A percentile compares a stretch with the other conserved stretches of the same genome.
Evolutionary conservation across 208 protist genomes (phyloP).

Genomic region (Acanthamoeba culbertsoni): DNA sequence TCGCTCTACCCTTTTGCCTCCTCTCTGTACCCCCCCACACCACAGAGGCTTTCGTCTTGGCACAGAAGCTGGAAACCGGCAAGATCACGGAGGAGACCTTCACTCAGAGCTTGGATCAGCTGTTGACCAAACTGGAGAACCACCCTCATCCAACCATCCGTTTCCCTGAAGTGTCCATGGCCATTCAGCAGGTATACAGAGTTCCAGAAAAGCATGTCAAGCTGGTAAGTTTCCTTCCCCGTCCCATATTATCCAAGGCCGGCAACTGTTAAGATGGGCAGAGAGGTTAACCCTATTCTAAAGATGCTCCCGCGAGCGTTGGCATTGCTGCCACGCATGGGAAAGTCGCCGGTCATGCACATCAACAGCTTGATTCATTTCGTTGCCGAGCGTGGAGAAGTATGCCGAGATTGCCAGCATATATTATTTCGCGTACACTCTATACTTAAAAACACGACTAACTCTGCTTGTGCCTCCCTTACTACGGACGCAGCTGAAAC

Average conservation of each 20-base stretch:
- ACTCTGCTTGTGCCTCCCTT: neutral
- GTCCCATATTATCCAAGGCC: neutral
- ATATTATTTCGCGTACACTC: neutral
- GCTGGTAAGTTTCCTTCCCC: neutral
- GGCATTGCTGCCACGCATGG: neutral
- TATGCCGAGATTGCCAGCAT: too few relatives aligned
- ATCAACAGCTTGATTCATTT: neutral
- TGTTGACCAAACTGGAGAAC: neutral
- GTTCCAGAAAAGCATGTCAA: too few relatives aligned
- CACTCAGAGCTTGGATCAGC: neutral
- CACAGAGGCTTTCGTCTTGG: neutral
- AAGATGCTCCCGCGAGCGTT: neutral
- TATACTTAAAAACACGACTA: neutral
- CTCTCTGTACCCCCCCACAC: neutral
- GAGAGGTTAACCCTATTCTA: too few relatives aligned
- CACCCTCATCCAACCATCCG: neutral
- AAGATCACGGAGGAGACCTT: neutral
- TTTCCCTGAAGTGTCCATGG: neutral
- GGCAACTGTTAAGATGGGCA: too few relatives aligned
- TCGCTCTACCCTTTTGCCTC: too few relatives aligned
- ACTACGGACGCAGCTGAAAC: neutral
- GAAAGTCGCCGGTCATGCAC: neutral
- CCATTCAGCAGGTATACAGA: neutral
- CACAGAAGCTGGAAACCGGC: neutral
- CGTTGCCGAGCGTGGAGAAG: neutral